Evolutionary conservation across 495 filamentous ascomycete species (phyloP), one percentile per base, ranked within the genome.

Genomic region (Talaromyces adpressus): DNA sequence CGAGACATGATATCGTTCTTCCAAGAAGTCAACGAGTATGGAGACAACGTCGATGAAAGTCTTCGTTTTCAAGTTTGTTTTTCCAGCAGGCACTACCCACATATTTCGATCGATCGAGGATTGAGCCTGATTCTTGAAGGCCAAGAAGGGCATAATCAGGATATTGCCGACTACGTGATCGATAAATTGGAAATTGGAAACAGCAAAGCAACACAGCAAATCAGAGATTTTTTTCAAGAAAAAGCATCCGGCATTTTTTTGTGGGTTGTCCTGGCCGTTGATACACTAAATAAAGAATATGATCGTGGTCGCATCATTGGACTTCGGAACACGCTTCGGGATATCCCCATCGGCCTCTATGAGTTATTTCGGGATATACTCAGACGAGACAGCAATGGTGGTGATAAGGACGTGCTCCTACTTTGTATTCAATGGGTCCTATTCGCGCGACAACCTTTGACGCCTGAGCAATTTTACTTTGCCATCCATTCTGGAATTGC

Each of bases 341-440:
- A 75, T 57, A 67, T 79, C 47, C 78, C 75, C 9, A 66, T 52
- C 32, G 68, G 70, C 29, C 53, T 81, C 23, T 69, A 64, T 16
- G 70, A 76, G 1, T 63, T 81, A 12, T 79, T 81, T 63, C 71
- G 69, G 61, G 68, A 74, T 64, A 79, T 81, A 16, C 47, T 81
- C 18, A 65, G 20, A 30, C 66, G 73, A 6, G 75, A 77, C 18
- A 56, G 8, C 9, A 12, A 36, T 12, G 32, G 58, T 0, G 41
- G 70, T 0, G 69, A 71, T 54, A 62, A 65, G 56, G 66, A 74
- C 8, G 66, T 67, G 0, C 62, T 78, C 1, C 52, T 65, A 5
- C 68, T 79, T 45, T 76, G 71, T 29, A 58, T 80, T 29, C 69
- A 70, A 23, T 78, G 73, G 75, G 70, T 80, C 14, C 69, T 80